Evolutionary conservation across 1,284 basidiomycete species (phyloP), one percentile per base, ranked within the genome.

Genomic region (Salmacisia buchloeana): DNA sequence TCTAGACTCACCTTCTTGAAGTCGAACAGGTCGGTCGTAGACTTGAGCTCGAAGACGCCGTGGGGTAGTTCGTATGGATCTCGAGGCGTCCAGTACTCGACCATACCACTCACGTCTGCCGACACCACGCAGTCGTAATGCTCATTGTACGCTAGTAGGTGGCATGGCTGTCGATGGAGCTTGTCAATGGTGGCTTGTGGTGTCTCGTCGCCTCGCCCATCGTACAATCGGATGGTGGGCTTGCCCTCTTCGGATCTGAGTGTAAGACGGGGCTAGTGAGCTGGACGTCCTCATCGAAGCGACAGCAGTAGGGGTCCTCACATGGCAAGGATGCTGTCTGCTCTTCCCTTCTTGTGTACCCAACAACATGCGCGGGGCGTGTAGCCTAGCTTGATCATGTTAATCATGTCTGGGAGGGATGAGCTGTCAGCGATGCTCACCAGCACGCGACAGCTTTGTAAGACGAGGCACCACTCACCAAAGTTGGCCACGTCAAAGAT

Each of bases 401-500:
- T 98, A 80, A 98, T 98, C 90, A 98, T 96, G 80, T 98, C 93
- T 96, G 38, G 21, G 27, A 56, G 41, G 23, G 59, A 5, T 15
- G 36, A 43, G 15, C 36, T 31, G 49, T 58, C 60, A 57, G 43
- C 35, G 23, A 21, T 15, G 1, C 38, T 54, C 29, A 46, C 18
- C 21, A 1, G 29, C 18, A 21, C 4, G 39, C 3, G 23, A 59
- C 33, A 57, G 61, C 25, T 18, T 34, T 39, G 58, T 52, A 64
- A 60, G 33, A 34, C 33, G 27, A 43, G 29, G 35, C 34, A n/a
- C n/a, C 35, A 78, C 86, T 63, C 73, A 92, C 92, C 92, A 80
- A 96, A 96, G 81, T 97, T 97, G 70, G 96, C 85, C 1, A 98
- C 92, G 79, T 99, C 96, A 78, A 97, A 98, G 33, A 98, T 89